Evolutionary conservation across 441 rosid genomes (phyloP).

Genomic region (Adansonia rubrostipa): DNA sequence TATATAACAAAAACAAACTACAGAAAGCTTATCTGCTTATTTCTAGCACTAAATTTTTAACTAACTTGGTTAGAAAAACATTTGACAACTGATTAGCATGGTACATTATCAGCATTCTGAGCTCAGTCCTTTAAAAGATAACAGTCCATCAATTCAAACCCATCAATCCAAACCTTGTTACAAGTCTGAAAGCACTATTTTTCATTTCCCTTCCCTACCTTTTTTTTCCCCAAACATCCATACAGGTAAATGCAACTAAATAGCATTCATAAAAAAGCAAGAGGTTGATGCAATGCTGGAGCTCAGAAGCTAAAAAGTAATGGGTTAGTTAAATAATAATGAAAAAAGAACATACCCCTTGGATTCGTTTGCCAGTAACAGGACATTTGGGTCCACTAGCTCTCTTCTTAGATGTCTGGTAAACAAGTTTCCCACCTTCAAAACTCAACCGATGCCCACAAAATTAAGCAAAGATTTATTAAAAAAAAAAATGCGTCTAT

Average conservation of each 20-base stretch:
- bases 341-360: conserved; percentile 42
- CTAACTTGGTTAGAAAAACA: neutral
- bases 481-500: neutral
- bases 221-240: neutral
- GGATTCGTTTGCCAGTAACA: conserved; percentile 61
- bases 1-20: neutral
- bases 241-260: neutral
- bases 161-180: too few species aligned
- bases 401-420: conserved; percentile 60
- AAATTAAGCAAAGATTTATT: neutral
- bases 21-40: neutral
- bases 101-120: neutral
- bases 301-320: neutral
- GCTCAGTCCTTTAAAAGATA: neutral
- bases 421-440: conserved; percentile 57
- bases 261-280: neutral
- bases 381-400: conserved; percentile 69
- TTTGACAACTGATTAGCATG: neutral
- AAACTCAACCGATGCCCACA: neutral
- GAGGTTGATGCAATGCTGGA: too few species aligned
- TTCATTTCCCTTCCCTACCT: neutral
- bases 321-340: neutral
- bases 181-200: neutral
- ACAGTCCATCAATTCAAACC: neutral
- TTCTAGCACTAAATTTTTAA: conserved; percentile 3